These are phyloP conservation scores for Exserohilum rostratum DNA, from an alignment of 2,329 filamentous ascomycete species.

Conservation along the genomic window DNA sequence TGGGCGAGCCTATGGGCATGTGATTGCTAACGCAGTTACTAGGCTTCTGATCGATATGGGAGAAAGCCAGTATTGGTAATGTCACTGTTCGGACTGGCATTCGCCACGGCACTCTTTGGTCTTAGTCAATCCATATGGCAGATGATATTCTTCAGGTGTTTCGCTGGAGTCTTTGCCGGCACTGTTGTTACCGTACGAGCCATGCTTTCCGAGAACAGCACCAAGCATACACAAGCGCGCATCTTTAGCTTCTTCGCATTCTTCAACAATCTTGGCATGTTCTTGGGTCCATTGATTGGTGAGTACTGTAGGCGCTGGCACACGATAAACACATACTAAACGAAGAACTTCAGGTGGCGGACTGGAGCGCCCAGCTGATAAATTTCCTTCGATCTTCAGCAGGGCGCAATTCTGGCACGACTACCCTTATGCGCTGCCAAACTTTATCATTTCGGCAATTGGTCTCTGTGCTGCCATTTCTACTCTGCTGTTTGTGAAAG, in stretches of 20 bases:
- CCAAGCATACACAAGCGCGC: conserved; percentile 70
- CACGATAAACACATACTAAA: neutral
- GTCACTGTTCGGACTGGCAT: conserved; percentile 67
- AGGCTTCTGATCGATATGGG: conserved; percentile 69
- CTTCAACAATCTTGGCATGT: conserved; percentile 73
- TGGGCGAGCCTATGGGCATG: neutral
- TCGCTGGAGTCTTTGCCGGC: conserved; percentile 76
- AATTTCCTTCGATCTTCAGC: conserved; percentile 67
- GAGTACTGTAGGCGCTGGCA: neutral
- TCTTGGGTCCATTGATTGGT: conserved; percentile 70
- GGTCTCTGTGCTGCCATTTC: conserved; percentile 61
- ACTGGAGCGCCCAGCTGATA: conserved; percentile 69
- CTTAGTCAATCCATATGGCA: conserved; percentile 70
- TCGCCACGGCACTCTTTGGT: conserved; percentile 70
- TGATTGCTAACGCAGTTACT: neutral
- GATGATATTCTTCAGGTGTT: conserved; percentile 74
- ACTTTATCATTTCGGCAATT: conserved; percentile 62
- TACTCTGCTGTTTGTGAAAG: conserved; percentile 64
- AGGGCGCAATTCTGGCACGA: conserved; percentile 63
- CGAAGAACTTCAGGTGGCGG: conserved; percentile 61
- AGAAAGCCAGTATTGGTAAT: conserved; percentile 74
- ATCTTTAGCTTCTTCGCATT: conserved; percentile 82
- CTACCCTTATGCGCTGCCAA: conserved; percentile 71
- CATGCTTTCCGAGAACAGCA: conserved; percentile 77
- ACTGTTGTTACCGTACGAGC: conserved; percentile 76